phyloP scores from a whole-genome alignment of 2,329 filamentous ascomycete genomes.

The Stagonosporopsis cucurbitacearum region DNA sequence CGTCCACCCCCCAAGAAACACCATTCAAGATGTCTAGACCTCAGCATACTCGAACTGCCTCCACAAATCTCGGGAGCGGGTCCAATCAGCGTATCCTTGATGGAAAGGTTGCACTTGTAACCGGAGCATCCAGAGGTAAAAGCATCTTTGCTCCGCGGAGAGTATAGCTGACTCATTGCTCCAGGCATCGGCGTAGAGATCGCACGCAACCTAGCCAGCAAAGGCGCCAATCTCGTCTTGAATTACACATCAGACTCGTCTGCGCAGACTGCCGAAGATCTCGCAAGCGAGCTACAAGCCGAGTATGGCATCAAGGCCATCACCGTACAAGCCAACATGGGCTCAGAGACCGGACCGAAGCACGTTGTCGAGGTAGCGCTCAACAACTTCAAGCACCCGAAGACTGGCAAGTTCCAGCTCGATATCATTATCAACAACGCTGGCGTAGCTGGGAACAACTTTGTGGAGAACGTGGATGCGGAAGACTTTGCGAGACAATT shows the following conservation, averaged over 20 bases:
- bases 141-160: neutral
- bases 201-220: slow-evolving; percentile 73
- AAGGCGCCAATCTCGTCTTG: slow-evolving; percentile 72
- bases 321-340: slow-evolving; percentile 74
- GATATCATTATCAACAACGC: slow-evolving; percentile 92
- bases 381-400: slow-evolving; percentile 63
- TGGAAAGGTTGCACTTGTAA: slow-evolving; percentile 80
- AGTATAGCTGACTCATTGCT: slow-evolving; percentile 8
- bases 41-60: slow-evolving; percentile 42
- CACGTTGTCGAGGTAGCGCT: slow-evolving; percentile 65
- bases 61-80: slow-evolving; percentile 48
- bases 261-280: slow-evolving; percentile 56
- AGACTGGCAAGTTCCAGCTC: slow-evolving; percentile 67
- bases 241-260: slow-evolving; percentile 74
- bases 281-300: slow-evolving; percentile 63
- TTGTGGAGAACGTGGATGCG: slow-evolving; percentile 66
- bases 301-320: slow-evolving; percentile 67
- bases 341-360: slow-evolving; percentile 65
- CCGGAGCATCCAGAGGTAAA: slow-evolving; percentile 76
- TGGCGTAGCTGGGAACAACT: slow-evolving; percentile 70
- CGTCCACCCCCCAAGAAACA: neutral
- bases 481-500: slow-evolving; percentile 75
- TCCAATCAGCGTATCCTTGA: slow-evolving; percentile 55
- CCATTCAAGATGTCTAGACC: slow-evolving; percentile 50
- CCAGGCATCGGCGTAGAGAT: slow-evolving; percentile 75